Evolutionary conservation across 768 basidiomycete genomes (phyloP).

Genomic region (Tulasnella sp.): DNA sequence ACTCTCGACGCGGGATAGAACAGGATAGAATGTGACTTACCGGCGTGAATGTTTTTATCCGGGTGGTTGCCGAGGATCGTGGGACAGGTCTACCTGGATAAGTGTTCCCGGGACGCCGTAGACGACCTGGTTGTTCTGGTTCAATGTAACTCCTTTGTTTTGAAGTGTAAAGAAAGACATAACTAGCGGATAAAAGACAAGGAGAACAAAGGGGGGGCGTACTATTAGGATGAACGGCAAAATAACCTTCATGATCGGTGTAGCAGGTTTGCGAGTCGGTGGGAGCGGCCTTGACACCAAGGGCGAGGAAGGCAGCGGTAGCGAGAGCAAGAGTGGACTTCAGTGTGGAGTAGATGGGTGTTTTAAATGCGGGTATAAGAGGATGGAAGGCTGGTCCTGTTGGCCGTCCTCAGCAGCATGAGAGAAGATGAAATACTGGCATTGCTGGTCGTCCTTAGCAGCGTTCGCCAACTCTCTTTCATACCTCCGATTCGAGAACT

Average conservation of each 20-base stretch:
- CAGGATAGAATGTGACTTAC: no score
- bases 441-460: background rate
- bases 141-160: no score
- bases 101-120: no score
- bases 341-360: background rate
- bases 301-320: background rate
- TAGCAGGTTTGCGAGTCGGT: background rate
- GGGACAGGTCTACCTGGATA: no score
- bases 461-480: background rate
- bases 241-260: background rate
- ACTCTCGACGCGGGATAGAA: no score
- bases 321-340: conserved; percentile 2
- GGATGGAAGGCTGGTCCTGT: background rate
- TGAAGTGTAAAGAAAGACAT: no score
- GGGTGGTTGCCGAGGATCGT: no score
- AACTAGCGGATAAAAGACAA: no score
- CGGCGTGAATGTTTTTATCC: no score
- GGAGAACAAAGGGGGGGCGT: background rate
- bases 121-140: no score
- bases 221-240: conserved; percentile 1
- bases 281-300: background rate
- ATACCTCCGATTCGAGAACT: background rate
- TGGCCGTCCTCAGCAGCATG: no score
- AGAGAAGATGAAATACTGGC: no score
- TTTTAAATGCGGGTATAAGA: background rate